These are phyloP conservation scores for Coprinopsis sp. DNA, from an alignment of 768 basidiomycete genomes.

Conservation along the genomic window DNA sequence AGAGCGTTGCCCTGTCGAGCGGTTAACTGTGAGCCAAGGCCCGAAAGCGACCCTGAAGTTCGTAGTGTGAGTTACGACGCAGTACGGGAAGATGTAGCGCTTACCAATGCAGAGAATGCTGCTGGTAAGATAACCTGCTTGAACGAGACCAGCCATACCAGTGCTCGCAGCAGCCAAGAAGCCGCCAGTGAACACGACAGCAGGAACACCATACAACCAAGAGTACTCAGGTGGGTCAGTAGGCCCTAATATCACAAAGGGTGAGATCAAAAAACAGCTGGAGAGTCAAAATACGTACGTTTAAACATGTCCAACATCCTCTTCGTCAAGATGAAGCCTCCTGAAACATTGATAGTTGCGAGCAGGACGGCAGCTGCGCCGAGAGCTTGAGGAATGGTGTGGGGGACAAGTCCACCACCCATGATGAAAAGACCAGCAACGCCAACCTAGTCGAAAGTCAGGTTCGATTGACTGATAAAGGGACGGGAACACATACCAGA, in stretches of 20 bases:
- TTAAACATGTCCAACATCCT: conserved; percentile 94
- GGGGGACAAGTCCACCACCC: conserved; percentile 83
- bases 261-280: not conserved
- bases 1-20: conserved; percentile 85
- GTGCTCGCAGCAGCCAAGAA: conserved; percentile 79
- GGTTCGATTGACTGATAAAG: not conserved
- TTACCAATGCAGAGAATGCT: conserved; percentile 82
- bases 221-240: conserved; percentile 87
- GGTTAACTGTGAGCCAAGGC: conserved; percentile 73
- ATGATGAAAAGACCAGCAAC: conserved; percentile 86
- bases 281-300: conserved; percentile 40
- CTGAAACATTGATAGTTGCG: conserved; percentile 83
- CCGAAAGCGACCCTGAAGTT: conserved; percentile 64
- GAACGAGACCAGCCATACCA: conserved; percentile 81
- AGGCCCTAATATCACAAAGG: conserved; percentile 49
- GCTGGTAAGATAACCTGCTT: conserved; percentile 82
- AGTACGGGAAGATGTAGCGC: not conserved
- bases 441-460: conserved; percentile 43
- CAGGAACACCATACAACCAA: conserved; percentile 78
- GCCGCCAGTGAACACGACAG: conserved; percentile 76
- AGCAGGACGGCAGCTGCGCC: conserved; percentile 83
- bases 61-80: conserved; percentile 3
- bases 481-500: conserved; percentile 26
- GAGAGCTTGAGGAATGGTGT: conserved; percentile 72
- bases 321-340: conserved; percentile 86